These are phyloP conservation scores for Lonicera japonica DNA, from an alignment of 129 eudicot genomes.

Conservation along the genomic window DNA sequence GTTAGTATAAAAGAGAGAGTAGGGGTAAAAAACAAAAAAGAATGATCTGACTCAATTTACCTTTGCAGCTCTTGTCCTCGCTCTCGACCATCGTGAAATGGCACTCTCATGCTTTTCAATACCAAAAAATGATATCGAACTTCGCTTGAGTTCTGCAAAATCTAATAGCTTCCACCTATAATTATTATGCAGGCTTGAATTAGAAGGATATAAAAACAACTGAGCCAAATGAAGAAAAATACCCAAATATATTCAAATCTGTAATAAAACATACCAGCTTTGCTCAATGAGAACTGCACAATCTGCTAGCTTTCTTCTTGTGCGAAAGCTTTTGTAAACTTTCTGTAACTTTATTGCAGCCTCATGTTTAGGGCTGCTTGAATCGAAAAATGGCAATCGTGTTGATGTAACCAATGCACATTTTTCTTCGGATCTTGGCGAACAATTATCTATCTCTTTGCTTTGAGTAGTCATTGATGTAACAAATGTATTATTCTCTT, in stretches of 20 bases:
- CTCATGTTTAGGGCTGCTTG: slow-evolving; percentile 68
- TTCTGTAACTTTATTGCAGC: slow-evolving; percentile 95
- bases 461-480: slow-evolving; percentile 10
- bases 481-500: neutral
- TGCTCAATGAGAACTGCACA: slow-evolving; percentile 93
- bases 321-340: slow-evolving; percentile 93
- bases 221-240: too few species aligned
- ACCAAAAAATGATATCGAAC: slow-evolving; percentile 89
- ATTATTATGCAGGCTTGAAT: neutral
- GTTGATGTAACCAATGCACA: too few species aligned
- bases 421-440: slow-evolving; percentile 23
- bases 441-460: too few species aligned
- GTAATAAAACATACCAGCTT: slow-evolving; percentile 59
- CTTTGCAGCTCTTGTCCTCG: slow-evolving; percentile 96
- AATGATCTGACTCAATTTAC: too few species aligned
- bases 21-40: neutral
- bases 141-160: slow-evolving; percentile 83
- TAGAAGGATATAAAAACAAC: slow-evolving; percentile 8
- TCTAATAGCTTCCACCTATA: slow-evolving; percentile 91
- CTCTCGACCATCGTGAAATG: slow-evolving; percentile 92
- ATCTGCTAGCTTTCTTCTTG: slow-evolving; percentile 93
- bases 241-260: neutral
- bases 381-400: slow-evolving; percentile 19
- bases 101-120: slow-evolving; percentile 88
- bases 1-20: too few species aligned